Conservation (phyloP, 345 rosid species). For the Camelina hispida region DNA sequence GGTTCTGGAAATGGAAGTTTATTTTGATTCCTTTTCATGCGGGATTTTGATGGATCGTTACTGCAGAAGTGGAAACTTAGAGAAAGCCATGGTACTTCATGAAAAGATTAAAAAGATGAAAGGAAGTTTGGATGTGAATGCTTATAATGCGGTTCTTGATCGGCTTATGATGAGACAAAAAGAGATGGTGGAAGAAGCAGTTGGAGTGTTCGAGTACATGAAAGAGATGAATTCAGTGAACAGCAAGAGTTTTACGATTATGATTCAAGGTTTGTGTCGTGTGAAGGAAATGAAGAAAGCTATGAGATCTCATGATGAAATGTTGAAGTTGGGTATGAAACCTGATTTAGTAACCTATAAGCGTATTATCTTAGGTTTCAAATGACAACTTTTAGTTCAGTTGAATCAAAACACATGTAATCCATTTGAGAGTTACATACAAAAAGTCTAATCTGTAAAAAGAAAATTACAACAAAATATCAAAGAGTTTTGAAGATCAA, state of each 20-base stretch:
- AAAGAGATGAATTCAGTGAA: conserved; percentile 44
- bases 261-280: conserved; percentile 60
- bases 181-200: conserved; percentile 54
- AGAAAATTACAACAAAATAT: conserved; percentile 6
- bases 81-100: conserved; percentile 61
- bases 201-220: conserved; percentile 60
- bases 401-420: neutral
- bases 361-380: conserved; percentile 61
- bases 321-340: conserved; percentile 68
- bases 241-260: conserved; percentile 53
- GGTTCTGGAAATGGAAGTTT: conserved; percentile 56
- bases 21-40: conserved; percentile 55
- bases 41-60: conserved; percentile 56
- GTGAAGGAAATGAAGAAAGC: conserved; percentile 65
- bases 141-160: conserved; percentile 58
- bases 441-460: conserved; percentile 16
- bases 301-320: conserved; percentile 73
- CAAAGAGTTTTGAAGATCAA: conserved; percentile 31
- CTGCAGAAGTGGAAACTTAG: conserved; percentile 52
- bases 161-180: conserved; percentile 48
- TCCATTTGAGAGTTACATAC: conserved; percentile 11
- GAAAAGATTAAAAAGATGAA: conserved; percentile 53
- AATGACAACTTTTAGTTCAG: conserved; percentile 22
- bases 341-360: conserved; percentile 64
- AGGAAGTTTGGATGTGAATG: conserved; percentile 54